Base-by-base conservation (phyloP, 495 filamentous ascomycete species). In the Penicillium paxilli region DNA sequence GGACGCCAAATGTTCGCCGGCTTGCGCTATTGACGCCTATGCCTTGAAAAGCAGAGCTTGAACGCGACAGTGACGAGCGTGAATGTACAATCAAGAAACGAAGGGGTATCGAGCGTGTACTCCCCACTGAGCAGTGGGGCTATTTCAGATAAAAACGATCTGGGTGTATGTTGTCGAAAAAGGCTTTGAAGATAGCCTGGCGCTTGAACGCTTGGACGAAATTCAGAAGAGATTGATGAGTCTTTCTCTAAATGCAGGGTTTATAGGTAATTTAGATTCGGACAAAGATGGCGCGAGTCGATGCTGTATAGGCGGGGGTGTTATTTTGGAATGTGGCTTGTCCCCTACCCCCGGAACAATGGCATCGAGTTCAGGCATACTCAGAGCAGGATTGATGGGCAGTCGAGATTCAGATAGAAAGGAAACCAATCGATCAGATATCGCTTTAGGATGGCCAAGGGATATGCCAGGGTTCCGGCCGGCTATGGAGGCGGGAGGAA, bases 201-300 rank as follows among this genome's bases (percentile, higher is more conserved):
- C 24, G 19, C 25, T 49, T 35, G 46, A 33, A 22, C 46, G 46
- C 23, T 49, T 49, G 25, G 28, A 49, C 28, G 30, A 20, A 52
- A 49, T 26, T 48, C 14, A 41, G 17, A 35, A 55, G 23, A 37
- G 38, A 32, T 48, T 60, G 54, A 37, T 55, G 19, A 44, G 19
- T 37, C 14, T 44, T 19, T 49, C 58, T 21, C 52, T 45, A 44
- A 63, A 65, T 45, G 66, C 64, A 17, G 72, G 72, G 42, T 75
- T 75, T 57, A 75, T 75, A 8, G 70, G 70, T 44, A 73, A 49
- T 44, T 62, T 55, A 8, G 70, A 73, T 38, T 68, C 67, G 44
- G 57, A 60, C 14, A 73, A 56, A 20, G 44, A 46, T 22, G 28
- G 16, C n/a, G 22, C 14, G 10, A 32, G 23, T 37, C 41, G 41